A percentile compares a stretch with the other conserved stretches of the same genome.
These are phyloP conservation scores for Pleurotus eryngii DNA, from an alignment of 768 basidiomycete genomes.

Conservation along the genomic window DNA sequence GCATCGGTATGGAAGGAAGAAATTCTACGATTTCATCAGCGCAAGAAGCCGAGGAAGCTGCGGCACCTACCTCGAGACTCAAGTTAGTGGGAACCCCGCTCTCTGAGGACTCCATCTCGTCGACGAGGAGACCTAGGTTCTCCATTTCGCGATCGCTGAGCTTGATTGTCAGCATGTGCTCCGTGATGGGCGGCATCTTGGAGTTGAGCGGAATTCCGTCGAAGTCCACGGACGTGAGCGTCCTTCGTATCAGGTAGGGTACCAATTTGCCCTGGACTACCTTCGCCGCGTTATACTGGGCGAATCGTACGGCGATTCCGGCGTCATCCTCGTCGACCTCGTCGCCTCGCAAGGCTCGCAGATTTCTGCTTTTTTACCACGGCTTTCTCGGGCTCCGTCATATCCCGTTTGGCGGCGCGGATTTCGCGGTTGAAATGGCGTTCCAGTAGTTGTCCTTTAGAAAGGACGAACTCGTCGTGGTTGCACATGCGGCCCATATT, in stretches of 20 bases:
- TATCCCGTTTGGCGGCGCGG: background rate
- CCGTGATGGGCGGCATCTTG: background rate
- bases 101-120: background rate
- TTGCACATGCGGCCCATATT: slow-evolving; percentile 6
- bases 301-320: background rate
- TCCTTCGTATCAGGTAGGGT: background rate
- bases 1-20: background rate
- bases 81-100: background rate
- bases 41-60: background rate
- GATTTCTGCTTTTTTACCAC: background rate
- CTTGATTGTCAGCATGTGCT: background rate
- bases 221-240: background rate
- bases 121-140: background rate
- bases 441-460: background rate
- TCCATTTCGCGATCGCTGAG: background rate
- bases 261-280: background rate
- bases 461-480: background rate
- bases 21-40: background rate
- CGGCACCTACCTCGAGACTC: background rate
- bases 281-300: background rate
- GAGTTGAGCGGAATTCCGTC: slow-evolving; percentile 3
- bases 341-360: background rate
- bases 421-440: background rate
- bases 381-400: background rate
- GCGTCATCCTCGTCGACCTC: background rate